Base-by-base conservation (phyloP, 495 filamentous ascomycete species). In the Penicillium crystallinum region DNA sequence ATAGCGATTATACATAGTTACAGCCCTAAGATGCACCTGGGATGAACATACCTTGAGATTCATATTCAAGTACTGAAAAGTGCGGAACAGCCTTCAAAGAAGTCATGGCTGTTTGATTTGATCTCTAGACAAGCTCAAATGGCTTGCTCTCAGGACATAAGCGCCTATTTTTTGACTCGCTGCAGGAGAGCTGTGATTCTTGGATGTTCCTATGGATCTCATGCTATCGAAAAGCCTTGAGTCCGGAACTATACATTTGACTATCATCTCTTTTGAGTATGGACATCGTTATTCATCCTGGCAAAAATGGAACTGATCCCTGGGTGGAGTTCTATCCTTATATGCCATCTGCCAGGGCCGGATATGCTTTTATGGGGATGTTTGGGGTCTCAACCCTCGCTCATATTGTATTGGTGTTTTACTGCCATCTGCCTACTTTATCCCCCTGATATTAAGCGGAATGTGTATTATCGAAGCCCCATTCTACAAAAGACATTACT, bases 361-460 rank as follows among this genome's bases (percentile, higher is more conserved):
- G 67, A 0, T 74, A 68, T 46, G 66, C 71, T n/a, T 81, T 77
- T 53, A 55, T 77, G 47, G 77, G 55, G 11, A 58, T 79, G 1
- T 81, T 81, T 49, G 75, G 63, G 0, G 38, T 77, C 11, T 55
- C 65, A 12, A 74, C 68, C 5, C 29, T 73, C 2, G 51, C 58
- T 0, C 77, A 81, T 41, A 47, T 76, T 3, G 52, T 77, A 12
- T 55, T 73, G 45, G 73, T 74, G 44, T 67, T 75, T 41, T 65
- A 5, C 69, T 69, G 25, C 61, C 69, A 9, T 67, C 75, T 5
- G 77, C 74, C 68, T 84, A 81, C 61, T 79, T 81, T 60, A 74
- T 81, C 25, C 73, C 77, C 0, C 77, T 85, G 29, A 47, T 78
- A 23, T 50, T 84, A 21, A 80, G 82, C n/a, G 79, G 77, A 23